Base-by-base conservation (phyloP, 2,329 filamentous ascomycete genomes). In the Microsporum canis region DNA sequence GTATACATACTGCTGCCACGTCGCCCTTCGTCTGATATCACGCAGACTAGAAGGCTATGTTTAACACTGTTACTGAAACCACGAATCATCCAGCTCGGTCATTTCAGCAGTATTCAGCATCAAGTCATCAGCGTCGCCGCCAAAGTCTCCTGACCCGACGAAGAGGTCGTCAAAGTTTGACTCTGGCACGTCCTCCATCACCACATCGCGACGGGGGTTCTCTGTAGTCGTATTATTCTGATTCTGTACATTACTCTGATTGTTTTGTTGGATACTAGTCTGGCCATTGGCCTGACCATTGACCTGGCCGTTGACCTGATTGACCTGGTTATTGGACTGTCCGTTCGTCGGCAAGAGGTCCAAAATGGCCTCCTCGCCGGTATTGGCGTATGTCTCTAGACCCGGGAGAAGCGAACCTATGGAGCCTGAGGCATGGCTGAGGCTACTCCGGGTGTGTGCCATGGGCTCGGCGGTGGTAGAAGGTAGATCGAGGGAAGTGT, bases 111-210 rank as follows among this genome's bases (percentile, higher is more conserved):
- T 70, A 0, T 72, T 72, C 60, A 76, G 63, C 62, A 76, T 62
- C 63, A 75, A 60, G 61, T 71, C 66, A 57, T 73, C 71, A 1
- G 69, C 69, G 4, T 70, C 71, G 1, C 68, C 70, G 6, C 68
- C 73, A 47, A 73, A 66, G 61, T 72, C 71, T 2, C 73, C 74
- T 31, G 66, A 72, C 29, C 75, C 75, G 66, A 76, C 70, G 62
- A 77, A 75, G n/a, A 76, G 62, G 59, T 77, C 73, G 60, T 78
- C 76, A 61, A 78, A 78, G 62, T 71, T 76, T 17, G 76, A 77
- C 64, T 75, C 72, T 1, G 67, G 71, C 66, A 76, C 62, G 33
- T 68, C 68, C 58, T 61, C 67, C 68, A 66, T 69, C 61, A 39
- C 62, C 56, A 59, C 61, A 57, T 65, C 62, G n/a, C 67, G 45